Evolutionary conservation across 768 basidiomycete genomes (phyloP).

Genomic region (Amanita thiersii): DNA sequence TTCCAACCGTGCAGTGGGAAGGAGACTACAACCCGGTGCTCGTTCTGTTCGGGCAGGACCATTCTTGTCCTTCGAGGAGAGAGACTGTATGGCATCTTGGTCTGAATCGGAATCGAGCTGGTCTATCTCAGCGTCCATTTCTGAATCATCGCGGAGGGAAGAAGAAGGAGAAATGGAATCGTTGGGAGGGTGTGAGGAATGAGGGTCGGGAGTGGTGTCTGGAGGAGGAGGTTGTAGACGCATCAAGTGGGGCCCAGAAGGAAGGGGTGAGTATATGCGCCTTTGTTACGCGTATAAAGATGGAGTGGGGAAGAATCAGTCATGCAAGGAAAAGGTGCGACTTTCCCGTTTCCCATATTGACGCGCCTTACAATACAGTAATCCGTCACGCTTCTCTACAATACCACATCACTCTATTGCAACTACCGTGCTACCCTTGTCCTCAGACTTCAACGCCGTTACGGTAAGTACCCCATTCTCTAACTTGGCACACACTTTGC

Average conservation of each 20-base stretch:
- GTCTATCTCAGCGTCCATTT: conserved; percentile 56
- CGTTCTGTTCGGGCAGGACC: conserved; percentile 28
- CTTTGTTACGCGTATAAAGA: not conserved
- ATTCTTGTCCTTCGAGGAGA: conserved; percentile 17
- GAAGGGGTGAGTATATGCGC: conserved; percentile 3
- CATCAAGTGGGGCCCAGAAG: not conserved
- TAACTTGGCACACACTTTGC: conserved; percentile 54
- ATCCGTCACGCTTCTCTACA: not conserved
- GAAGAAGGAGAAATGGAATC: conserved; percentile 10
- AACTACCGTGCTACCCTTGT: conserved; percentile 46
- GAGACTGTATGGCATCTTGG: conserved; percentile 26
- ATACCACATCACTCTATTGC: conserved; percentile 21
- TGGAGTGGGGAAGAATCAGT: conserved; percentile 1
- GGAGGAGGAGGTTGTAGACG: not conserved
- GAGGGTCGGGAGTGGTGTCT: not conserved
- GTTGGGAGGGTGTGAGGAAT: not conserved
- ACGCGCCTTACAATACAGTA: not conserved
- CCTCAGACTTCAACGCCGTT: conserved; percentile 50
- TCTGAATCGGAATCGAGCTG: conserved; percentile 54
- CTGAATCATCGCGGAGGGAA: conserved; percentile 28
- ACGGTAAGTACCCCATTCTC: conserved; percentile 64
- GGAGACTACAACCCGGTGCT: conserved; percentile 54
- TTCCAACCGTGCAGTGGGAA: conserved; percentile 63
- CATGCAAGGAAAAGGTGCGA: not conserved
- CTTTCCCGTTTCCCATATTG: too few relatives aligned